Evolutionary conservation across 2,329 filamentous ascomycete species (phyloP).

Genomic region (Trichoderma harzianum): DNA sequence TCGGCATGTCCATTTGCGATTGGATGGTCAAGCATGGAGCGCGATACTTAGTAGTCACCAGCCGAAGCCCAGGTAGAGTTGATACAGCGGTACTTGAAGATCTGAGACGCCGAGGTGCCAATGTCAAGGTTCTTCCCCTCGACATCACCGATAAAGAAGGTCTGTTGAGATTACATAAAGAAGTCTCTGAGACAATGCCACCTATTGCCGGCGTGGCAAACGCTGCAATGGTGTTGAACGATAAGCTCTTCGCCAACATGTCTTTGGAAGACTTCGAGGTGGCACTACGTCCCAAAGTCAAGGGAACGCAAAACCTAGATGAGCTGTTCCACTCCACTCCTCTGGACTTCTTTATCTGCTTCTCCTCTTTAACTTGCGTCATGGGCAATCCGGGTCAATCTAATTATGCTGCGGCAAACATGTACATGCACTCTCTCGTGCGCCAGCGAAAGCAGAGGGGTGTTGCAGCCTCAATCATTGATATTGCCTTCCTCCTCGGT

Average conservation of each 20-base stretch:
- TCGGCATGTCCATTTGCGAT: neutral
- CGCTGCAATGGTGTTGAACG: neutral
- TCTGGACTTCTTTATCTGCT: neutral
- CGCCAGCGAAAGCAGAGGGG: neutral
- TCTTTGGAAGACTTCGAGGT: neutral
- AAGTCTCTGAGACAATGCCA: neutral
- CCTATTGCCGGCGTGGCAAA: neutral
- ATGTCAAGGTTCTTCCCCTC: neutral
- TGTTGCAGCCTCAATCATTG: neutral
- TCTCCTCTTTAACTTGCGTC: neutral
- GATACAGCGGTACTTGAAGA: neutral
- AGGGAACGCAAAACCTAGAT: neutral
- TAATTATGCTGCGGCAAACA: neutral
- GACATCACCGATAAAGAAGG: neutral
- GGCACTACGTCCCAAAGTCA: neutral
- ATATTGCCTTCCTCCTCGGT: neutral
- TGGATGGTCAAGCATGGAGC: neutral
- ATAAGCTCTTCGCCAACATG: neutral
- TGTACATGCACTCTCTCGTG: neutral
- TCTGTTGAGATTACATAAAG: neutral
- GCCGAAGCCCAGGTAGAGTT: neutral
- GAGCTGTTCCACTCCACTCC: neutral
- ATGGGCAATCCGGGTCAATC: neutral
- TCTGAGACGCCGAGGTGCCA: neutral
- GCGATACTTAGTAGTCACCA: neutral